These are phyloP conservation scores for Cutaneotrichosporon sp. DNA, from an alignment of 1,284 basidiomycete genomes.

Conservation along the genomic window DNA sequence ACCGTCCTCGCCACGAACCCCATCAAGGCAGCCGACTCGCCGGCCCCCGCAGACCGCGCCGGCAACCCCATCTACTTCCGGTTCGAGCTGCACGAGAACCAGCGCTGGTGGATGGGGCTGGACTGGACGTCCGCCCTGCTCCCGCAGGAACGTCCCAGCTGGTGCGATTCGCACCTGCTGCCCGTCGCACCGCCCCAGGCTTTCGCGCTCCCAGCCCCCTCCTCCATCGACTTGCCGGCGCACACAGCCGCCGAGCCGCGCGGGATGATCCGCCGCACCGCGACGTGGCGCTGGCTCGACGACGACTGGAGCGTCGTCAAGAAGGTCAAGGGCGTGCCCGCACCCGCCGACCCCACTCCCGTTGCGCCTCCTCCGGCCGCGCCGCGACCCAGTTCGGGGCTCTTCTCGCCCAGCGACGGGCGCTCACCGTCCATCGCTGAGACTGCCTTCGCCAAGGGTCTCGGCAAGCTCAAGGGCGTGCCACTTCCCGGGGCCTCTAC, in stretches of 20 bases:
- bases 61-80: conserved; percentile 65
- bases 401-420: conserved; percentile 13
- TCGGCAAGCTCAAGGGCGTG: conserved; percentile 48
- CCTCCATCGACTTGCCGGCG: conserved; percentile 56
- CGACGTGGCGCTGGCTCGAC: conserved; percentile 83
- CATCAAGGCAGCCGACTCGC: conserved; percentile 29
- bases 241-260: conserved; percentile 43
- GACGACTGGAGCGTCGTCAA: conserved; percentile 72
- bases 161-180: conserved; percentile 61
- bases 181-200: conserved; percentile 58
- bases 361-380: not conserved
- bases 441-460: conserved; percentile 54
- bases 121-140: conserved; percentile 92
- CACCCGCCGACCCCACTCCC: not conserved
- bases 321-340: conserved; percentile 1
- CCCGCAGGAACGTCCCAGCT: conserved; percentile 85
- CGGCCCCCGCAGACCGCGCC: conserved; percentile 25
- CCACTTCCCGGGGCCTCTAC: conserved; percentile 26
- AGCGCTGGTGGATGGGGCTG: conserved; percentile 74
- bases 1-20: conserved; percentile 34
- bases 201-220: conserved; percentile 50
- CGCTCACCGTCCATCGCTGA: conserved; percentile 50
- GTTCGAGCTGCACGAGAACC: conserved; percentile 89
- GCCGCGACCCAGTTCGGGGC: conserved; percentile 25
- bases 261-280: conserved; percentile 64